Conservation (phyloP, 768 basidiomycete species). For the Trametes coccinea region DNA sequence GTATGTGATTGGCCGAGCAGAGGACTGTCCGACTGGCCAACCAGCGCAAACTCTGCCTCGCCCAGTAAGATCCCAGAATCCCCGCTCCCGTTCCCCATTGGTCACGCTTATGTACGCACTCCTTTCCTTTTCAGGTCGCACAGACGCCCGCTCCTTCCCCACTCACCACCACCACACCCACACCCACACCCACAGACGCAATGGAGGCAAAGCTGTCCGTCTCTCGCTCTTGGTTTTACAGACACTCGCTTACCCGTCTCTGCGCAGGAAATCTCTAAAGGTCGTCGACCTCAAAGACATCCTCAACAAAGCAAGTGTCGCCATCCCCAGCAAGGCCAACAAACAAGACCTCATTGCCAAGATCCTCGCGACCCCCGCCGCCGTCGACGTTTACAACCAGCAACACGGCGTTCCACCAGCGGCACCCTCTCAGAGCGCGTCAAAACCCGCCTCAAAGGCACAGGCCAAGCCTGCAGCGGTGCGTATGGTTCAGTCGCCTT, state of each 20-base stretch:
- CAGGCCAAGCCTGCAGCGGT: slow-evolving; percentile 19
- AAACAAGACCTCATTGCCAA: slow-evolving; percentile 68
- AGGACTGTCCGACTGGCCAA: slow-evolving; percentile 11
- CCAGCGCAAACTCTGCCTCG: slow-evolving; percentile 20
- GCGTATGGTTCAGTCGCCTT: slow-evolving; percentile 4
- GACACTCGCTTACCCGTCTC: slow-evolving; percentile 4
- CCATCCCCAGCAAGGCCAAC: slow-evolving; percentile 56
- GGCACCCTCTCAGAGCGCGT: slow-evolving; percentile 30
- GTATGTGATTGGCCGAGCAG: slow-evolving; percentile 25
- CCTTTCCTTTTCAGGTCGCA: slow-evolving; percentile 10
- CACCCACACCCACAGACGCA: background rate
- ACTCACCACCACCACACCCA: slow-evolving; percentile 12
- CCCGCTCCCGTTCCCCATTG: slow-evolving; percentile 11
- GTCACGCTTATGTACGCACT: slow-evolving; percentile 7
- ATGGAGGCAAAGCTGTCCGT: slow-evolving; percentile 46
- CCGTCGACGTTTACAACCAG: slow-evolving; percentile 50
- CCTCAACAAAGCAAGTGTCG: slow-evolving; percentile 50
- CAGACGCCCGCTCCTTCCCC: slow-evolving; percentile 1
- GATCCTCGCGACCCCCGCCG: slow-evolving; percentile 53
- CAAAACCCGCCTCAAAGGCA: slow-evolving; percentile 26
- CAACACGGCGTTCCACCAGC: slow-evolving; percentile 20
- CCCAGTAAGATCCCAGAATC: slow-evolving; percentile 18
- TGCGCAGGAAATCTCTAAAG: slow-evolving; percentile 59
- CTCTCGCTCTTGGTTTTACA: background rate
- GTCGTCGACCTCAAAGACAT: slow-evolving; percentile 70